phyloP scores from a whole-genome alignment of 2,329 filamentous ascomycete species.

The Talaromyces sp. region DNA sequence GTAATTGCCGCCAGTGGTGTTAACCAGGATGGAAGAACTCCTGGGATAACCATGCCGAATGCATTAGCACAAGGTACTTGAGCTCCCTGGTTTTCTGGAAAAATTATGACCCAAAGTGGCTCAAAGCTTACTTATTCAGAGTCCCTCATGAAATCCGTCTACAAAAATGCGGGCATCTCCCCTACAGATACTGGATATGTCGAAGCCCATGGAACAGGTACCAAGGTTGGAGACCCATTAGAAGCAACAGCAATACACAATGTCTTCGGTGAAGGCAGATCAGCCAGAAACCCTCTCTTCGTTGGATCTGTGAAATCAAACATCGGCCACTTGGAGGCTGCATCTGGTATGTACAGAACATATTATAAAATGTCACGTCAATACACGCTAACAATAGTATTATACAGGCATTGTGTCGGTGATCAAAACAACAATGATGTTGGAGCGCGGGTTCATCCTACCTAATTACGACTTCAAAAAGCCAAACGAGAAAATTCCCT shows the following conservation, averaged over 20 bases:
- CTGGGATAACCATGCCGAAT: conserved; percentile 55
- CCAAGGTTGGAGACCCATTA: conserved; percentile 1
- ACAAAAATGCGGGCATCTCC: conserved; percentile 31
- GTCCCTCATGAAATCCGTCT: conserved; percentile 29
- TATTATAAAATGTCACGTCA: conserved; percentile 1
- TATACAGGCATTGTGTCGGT: conserved; percentile 5
- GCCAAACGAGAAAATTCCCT: conserved; percentile 9
- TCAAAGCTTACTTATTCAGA: conserved; percentile 13
- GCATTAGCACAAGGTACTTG: conserved; percentile 38
- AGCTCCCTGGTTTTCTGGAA: conserved; percentile 18
- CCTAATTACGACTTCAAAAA: conserved; percentile 17
- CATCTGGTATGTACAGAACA: conserved; percentile 1
- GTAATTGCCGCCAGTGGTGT: conserved; percentile 21
- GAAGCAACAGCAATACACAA: not conserved
- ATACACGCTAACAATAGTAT: conserved; percentile 2
- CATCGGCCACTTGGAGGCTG: conserved; percentile 9
- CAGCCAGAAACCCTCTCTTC: not conserved
- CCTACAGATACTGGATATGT: conserved; percentile 21
- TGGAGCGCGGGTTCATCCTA: conserved; percentile 14
- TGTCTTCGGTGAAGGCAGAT: conserved; percentile 16
- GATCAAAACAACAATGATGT: conserved; percentile 9
- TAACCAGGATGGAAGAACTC: conserved; percentile 47
- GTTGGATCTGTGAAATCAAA: conserved; percentile 4
- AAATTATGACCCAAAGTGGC: conserved; percentile 13
- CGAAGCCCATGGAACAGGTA: conserved; percentile 26